Evolutionary conservation across 306 rosid genomes (phyloP), one percentile per base, ranked within the genome.

Genomic region (Prosopis cineraria): DNA sequence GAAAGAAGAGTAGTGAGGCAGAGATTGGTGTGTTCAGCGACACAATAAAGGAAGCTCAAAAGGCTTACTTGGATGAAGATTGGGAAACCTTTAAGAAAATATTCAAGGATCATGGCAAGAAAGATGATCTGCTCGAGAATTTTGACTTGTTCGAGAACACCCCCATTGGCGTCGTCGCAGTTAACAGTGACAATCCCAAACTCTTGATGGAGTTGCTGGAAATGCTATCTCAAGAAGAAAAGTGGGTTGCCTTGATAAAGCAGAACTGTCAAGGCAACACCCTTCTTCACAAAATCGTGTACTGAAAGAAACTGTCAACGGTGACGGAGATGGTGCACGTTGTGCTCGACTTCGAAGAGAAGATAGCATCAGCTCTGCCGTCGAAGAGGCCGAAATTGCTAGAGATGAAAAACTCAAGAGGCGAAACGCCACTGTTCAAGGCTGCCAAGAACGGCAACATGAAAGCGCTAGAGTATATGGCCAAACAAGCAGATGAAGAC

Each of bases 351-450:
- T 22, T 53, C 30, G 30, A 20, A 22, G 22, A 2, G 64, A 12
- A n/a, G 37, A 6, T 6, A 31, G 37, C 48, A 5, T 3, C 48
- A 1, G 39, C 10, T 1, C 10, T 19, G 19, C 10, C n/a, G 4
- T 5, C 1, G 67, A n/a, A n/a, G 39, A 1, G 34, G 34, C 1
- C 19, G 19, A 25, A 16, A 5, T 19, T 60, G 39, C 1, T 30
- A 20, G 22, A 60, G 67, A 4, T 16, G 22, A 14, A 1, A 4
- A 60, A 60, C 60, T 3, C 3, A 14, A 33, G 24, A 19, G 78
- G 74, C 8, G 83, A 79, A 79, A 72, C 74, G 9, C 83, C 83
- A 3, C 34, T 72, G n/a, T 79, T 63, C 34, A 40, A 52, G 27
- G 78, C 74, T 7, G 83, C 78, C 0, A 79, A 29, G 77, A 13